phyloP scores from a whole-genome alignment of 1,284 basidiomycete species.

The Microbotryomycetes sp. region DNA sequence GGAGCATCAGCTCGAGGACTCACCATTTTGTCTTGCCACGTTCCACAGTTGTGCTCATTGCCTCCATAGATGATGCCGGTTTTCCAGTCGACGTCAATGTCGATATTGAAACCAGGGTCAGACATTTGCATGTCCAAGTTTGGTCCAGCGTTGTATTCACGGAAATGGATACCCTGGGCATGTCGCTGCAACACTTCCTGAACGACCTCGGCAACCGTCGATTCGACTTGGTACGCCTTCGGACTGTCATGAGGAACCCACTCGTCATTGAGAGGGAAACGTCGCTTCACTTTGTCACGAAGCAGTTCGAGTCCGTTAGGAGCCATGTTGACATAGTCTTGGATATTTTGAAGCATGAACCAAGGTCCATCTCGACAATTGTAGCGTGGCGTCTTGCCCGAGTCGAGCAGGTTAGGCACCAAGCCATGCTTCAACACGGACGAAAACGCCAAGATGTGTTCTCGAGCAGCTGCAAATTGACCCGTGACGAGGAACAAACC shows the following conservation, averaged over 20 bases:
- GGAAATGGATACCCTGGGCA: constrained; percentile 83
- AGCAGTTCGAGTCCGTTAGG: constrained; percentile 79
- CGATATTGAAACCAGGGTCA: constrained; percentile 86
- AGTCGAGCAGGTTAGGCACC: constrained; percentile 74
- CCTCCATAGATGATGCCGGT: constrained; percentile 88
- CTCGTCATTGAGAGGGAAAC: constrained; percentile 87
- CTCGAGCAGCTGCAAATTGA: constrained; percentile 73
- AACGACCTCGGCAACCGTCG: constrained; percentile 82
- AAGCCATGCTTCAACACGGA: constrained; percentile 46
- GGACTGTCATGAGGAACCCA: constrained; percentile 90
- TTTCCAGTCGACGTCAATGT: constrained; percentile 87
- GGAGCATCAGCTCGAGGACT: neutral
- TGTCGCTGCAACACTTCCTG: constrained; percentile 96
- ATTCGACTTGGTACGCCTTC: constrained; percentile 70
- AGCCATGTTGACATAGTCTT: constrained; percentile 80
- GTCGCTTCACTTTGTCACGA: constrained; percentile 71
- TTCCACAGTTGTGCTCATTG: constrained; percentile 53
- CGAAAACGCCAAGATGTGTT: constrained; percentile 67
- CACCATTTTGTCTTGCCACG: constrained; percentile 39
- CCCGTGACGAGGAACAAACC: constrained; percentile 89
- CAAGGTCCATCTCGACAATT: constrained; percentile 89
- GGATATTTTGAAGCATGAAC: constrained; percentile 99
- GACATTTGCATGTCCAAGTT: constrained; percentile 95
- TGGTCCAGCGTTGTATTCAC: constrained; percentile 92
- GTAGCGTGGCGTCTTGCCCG: constrained; percentile 50